Evolutionary conservation across 2,329 filamentous ascomycete genomes (phyloP).

Genomic region (Clonostachys rosea): DNA sequence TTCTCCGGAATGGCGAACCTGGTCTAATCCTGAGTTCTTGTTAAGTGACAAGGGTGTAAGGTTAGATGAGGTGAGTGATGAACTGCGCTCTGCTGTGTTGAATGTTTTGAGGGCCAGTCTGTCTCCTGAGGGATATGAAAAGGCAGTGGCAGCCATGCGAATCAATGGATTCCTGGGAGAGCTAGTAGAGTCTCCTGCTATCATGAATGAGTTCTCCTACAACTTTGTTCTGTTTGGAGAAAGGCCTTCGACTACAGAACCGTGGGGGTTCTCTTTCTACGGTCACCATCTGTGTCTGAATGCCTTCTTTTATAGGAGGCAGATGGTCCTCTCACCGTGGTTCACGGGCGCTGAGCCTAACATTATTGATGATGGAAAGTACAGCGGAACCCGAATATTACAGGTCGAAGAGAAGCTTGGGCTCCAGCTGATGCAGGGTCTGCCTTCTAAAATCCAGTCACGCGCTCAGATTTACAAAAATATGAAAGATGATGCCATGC

Average conservation of each 20-base stretch:
- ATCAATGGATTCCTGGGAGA: constrained; percentile 73
- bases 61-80: constrained; percentile 51
- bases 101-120: constrained; percentile 52
- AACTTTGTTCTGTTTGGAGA: constrained; percentile 68
- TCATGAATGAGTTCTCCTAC: constrained; percentile 74
- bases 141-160: constrained; percentile 65
- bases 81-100: constrained; percentile 44
- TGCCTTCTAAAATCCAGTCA: constrained; percentile 37
- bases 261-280: constrained; percentile 74
- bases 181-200: constrained; percentile 52
- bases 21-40: constrained; percentile 70
- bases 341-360: constrained; percentile 82
- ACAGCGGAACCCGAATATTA: constrained; percentile 61
- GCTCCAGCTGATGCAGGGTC: constrained; percentile 64
- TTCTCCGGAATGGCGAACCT: constrained; percentile 66
- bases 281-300: constrained; percentile 76
- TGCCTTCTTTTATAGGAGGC: constrained; percentile 59
- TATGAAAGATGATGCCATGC: constrained; percentile 63
- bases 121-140: constrained; percentile 66
- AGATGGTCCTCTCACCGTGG: constrained; percentile 68
- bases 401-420: constrained; percentile 60
- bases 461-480: constrained; percentile 52
- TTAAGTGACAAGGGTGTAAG: constrained; percentile 65
- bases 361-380: constrained; percentile 60
- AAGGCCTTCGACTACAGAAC: constrained; percentile 44